Conservation (phyloP, 805 yeast species). For the Trichomonascus vanleenenianus region DNA sequence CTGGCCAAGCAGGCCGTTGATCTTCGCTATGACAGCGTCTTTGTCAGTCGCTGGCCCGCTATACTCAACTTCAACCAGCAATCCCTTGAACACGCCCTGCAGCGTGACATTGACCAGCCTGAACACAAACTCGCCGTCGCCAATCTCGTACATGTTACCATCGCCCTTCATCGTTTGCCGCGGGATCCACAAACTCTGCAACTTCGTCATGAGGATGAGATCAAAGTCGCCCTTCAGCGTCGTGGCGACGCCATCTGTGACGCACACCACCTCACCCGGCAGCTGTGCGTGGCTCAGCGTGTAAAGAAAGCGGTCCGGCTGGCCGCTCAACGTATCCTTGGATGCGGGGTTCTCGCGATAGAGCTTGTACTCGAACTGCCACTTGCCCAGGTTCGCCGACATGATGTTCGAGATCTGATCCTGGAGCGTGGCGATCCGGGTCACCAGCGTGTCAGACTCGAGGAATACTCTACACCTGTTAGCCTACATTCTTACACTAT, state of each 20-base stretch:
- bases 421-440: conserved; percentile 58
- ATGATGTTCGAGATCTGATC: conserved; percentile 62
- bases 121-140: conserved; percentile 41
- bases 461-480: conserved; percentile 9
- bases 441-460: conserved; percentile 14
- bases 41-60: conserved; percentile 17
- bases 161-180: conserved; percentile 69
- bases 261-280: conserved; percentile 25
- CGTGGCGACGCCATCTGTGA: conserved; percentile 26
- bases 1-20: conserved; percentile 10
- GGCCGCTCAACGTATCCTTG: neutral
- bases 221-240: conserved; percentile 54
- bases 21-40: conserved; percentile 8
- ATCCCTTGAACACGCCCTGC: conserved; percentile 68
- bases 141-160: conserved; percentile 55
- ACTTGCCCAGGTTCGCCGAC: conserved; percentile 52
- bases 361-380: conserved; percentile 64
- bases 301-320: conserved; percentile 14
- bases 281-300: conserved; percentile 25
- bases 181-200: conserved; percentile 62
- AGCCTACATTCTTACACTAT: neutral
- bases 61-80: conserved; percentile 53
- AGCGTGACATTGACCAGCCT: conserved; percentile 64
- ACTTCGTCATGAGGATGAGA: conserved; percentile 43
- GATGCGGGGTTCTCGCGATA: conserved; percentile 53